Evolutionary conservation across 345 rosid genomes (phyloP), one percentile per base, ranked within the genome.

Genomic region (Excoecaria cochinchinensis): DNA sequence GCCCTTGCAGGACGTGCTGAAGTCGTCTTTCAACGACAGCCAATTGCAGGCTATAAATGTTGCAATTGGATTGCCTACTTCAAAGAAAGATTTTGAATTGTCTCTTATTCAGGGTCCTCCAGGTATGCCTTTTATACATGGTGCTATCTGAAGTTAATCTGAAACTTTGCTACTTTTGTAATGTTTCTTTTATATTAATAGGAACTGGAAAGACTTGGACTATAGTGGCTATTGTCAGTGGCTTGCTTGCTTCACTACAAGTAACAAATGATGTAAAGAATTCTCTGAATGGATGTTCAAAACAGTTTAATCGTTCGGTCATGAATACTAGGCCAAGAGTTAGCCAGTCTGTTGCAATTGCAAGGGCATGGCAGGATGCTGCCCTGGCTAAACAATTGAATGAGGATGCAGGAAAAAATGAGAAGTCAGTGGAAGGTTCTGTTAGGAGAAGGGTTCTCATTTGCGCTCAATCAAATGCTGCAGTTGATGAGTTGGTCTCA

Each of bases 41-140:
- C 99, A 95, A 66, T 87, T 95, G 75, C 92, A 88, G 77, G 99
- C 99, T 69, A 88, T 95, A 74, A 76, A 84, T 80, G 86, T 75
- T 80, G 88, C 92, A 70, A 79, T 89, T 75, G 86, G 93, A 48
- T 85, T 86, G 46, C 81, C 81, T 76, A 83, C 61, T 74, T 56
- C 79, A 63, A 79, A 84, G 81, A 88, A 87, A 68, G 89, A 84
- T 59, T 88, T 85, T 86, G 90, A 86, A 72, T 68, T 95, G 76
- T 91, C 98, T 71, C 99, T 95, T 67, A 90, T 95, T 79, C 99
- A 95, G 89, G 99, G 99, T 63, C 99, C 99, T 80, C 99, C 99
- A 87, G 99, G 99, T 92, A 84, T 72, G 75, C 71, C 21, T 67
- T 58, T 55, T 63, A 58, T 14, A 59, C 67, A 24, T 25, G 71